These are phyloP conservation scores for Russula sp. DNA, from an alignment of 768 basidiomycete species.

Conservation along the genomic window DNA sequence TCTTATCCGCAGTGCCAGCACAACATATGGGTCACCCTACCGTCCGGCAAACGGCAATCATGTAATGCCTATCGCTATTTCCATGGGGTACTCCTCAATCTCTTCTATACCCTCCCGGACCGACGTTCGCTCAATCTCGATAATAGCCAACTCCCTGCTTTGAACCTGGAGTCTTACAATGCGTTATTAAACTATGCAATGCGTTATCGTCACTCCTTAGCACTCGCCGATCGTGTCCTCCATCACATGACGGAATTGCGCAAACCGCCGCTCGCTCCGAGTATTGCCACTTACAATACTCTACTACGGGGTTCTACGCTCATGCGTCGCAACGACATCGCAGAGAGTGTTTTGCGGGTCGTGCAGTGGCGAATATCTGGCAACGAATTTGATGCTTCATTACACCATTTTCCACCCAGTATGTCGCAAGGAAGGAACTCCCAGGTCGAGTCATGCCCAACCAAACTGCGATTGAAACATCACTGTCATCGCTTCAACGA, in stretches of 20 bases:
- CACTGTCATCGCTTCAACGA: background rate
- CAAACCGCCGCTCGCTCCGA: constrained; percentile 36
- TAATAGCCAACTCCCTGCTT: constrained; percentile 25
- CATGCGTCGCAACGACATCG: constrained; percentile 39
- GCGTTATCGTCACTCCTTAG: constrained; percentile 46
- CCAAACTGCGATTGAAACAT: background rate
- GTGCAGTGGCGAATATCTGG: constrained; percentile 25
- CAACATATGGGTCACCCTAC: constrained; percentile 24
- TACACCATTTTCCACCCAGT: background rate
- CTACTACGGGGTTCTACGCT: constrained; percentile 49
- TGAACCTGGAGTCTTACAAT: constrained; percentile 46
- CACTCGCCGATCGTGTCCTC: constrained; percentile 42
- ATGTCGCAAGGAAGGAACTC: background rate
- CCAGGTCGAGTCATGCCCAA: background rate
- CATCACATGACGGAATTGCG: constrained; percentile 46
- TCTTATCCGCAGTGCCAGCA: constrained; percentile 24
- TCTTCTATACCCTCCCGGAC: constrained; percentile 15
- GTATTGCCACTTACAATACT: constrained; percentile 49
- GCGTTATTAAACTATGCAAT: constrained; percentile 60
- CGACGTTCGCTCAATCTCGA: background rate
- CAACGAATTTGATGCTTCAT: constrained; percentile 11
- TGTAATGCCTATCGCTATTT: constrained; percentile 28
- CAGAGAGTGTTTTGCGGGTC: constrained; percentile 32
- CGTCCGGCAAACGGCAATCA: constrained; percentile 1
- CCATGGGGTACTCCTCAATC: constrained; percentile 27